Conservation (phyloP, 768 basidiomycete genomes). For the Phanerodontia chrysosporium region DNA sequence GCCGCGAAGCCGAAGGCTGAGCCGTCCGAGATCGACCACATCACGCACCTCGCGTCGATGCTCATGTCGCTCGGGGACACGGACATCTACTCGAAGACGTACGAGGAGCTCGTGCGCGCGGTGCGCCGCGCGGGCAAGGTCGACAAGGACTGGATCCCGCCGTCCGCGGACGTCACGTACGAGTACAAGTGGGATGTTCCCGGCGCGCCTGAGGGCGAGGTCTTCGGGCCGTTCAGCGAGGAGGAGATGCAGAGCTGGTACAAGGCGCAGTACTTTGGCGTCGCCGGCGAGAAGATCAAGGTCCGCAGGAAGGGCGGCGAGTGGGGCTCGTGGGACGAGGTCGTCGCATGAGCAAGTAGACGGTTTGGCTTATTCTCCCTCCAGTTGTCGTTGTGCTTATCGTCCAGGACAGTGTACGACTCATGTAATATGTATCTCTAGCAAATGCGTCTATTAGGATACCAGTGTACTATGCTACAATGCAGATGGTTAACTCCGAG, state of each 20-base stretch:
- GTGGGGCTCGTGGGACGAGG: conserved; percentile 74
- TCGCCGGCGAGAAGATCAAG: conserved; percentile 71
- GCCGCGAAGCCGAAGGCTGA: conserved; percentile 16
- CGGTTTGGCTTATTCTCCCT: not conserved
- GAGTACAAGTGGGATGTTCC: conserved; percentile 78
- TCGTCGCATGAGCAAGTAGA: conserved; percentile 39
- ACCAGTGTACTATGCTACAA: conserved; percentile 6
- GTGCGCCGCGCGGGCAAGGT: conserved; percentile 72
- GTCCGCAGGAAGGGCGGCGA: conserved; percentile 62
- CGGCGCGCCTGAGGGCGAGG: conserved; percentile 41
- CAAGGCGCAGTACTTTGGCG: conserved; percentile 78
- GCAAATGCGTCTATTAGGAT: conserved; percentile 1
- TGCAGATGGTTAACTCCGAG: not conserved
- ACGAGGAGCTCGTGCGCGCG: conserved; percentile 77
- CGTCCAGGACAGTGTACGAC: not conserved
- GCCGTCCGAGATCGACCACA: conserved; percentile 57
- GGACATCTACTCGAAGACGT: conserved; percentile 83
- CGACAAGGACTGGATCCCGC: conserved; percentile 65
- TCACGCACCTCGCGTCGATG: conserved; percentile 85
- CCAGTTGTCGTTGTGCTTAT: not conserved
- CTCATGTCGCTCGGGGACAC: conserved; percentile 83
- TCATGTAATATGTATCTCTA: conserved; percentile 4
- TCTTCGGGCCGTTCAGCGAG: conserved; percentile 79
- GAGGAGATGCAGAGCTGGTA: conserved; percentile 80
- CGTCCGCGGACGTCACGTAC: conserved; percentile 70